Conservation (phyloP, 208 protist genomes). For the Strigomonas galati region DNA sequence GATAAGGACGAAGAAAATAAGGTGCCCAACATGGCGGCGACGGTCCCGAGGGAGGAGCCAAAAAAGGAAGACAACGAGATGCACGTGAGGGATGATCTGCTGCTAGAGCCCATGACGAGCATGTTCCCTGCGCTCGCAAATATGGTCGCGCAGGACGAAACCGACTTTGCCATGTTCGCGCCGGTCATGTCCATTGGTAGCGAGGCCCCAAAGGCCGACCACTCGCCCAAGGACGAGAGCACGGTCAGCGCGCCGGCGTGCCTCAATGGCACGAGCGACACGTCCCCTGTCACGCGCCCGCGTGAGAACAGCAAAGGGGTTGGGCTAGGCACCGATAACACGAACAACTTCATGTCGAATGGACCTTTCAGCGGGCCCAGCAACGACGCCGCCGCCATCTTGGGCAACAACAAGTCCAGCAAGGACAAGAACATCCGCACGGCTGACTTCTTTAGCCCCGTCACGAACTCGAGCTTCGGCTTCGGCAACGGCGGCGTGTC, state of each 20-base stretch:
- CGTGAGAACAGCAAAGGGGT: neutral
- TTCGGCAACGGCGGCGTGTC: conserved; percentile 1
- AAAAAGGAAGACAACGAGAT: neutral
- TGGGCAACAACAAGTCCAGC: neutral
- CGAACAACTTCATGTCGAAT: neutral
- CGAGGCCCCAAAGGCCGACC: neutral
- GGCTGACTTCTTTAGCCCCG: conserved; percentile 2
- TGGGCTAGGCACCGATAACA: neutral
- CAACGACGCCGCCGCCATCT: neutral
- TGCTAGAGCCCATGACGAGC: neutral
- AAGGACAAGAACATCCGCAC: neutral
- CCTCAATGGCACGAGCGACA: neutral
- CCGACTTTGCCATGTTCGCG: conserved; percentile 11
- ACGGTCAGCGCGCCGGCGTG: neutral
- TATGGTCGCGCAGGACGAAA: neutral
- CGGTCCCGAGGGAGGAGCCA: neutral
- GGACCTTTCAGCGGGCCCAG: too few species aligned
- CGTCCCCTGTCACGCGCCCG: neutral
- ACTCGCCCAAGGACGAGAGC: neutral
- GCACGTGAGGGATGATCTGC: neutral
- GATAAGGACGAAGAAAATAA: too few species aligned
- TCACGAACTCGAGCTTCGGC: neutral
- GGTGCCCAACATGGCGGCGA: too few species aligned
- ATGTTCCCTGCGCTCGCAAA: neutral
- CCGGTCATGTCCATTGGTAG: conserved; percentile 12